Conservation (phyloP, 164 flowering plant genomes). For the Aristolochia contorta region DNA sequence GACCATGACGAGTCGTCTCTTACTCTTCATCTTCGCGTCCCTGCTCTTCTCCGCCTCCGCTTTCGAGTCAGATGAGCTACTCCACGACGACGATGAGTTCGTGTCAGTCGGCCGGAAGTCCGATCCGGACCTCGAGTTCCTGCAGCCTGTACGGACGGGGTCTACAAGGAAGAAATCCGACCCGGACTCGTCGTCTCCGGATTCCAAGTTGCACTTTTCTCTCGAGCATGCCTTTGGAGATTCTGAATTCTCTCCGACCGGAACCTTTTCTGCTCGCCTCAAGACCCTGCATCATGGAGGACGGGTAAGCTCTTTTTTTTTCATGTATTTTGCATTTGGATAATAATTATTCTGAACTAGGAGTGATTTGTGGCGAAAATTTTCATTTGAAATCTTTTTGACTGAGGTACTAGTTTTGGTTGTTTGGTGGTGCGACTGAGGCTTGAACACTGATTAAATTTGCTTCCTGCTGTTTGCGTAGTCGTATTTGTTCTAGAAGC, state of each 20-base stretch:
- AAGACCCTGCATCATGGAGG: conserved; percentile 64
- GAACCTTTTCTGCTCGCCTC: conserved; percentile 77
- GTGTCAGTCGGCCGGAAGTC: conserved; percentile 37
- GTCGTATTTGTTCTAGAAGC: too few relatives aligned
- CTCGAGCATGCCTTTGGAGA: conserved; percentile 89
- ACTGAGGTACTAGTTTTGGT: too few relatives aligned
- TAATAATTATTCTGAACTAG: neutral
- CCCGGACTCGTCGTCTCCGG: conserved; percentile 34
- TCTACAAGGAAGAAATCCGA: conserved; percentile 26
- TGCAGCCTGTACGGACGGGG: conserved; percentile 12
- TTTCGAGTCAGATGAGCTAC: conserved; percentile 88
- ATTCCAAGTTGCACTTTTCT: conserved; percentile 73
- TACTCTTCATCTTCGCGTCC: conserved; percentile 11
- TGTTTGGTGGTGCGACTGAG: too few relatives aligned
- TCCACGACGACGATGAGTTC: conserved; percentile 77
- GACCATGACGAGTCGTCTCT: too few relatives aligned
- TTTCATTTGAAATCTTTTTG: too few relatives aligned
- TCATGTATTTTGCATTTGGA: neutral
- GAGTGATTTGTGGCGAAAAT: too few relatives aligned
- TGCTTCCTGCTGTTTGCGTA: too few relatives aligned
- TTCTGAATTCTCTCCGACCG: conserved; percentile 63
- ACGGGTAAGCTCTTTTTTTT: conserved; percentile 37
- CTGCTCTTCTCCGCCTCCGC: conserved; percentile 19
- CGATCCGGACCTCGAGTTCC: conserved; percentile 13
- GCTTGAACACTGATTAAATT: too few relatives aligned